Percentiles rank a stretch among this genome's conserved stretches.
Conservation (phyloP, 768 basidiomycete genomes). For the Hydnomerulius pinastri region DNA sequence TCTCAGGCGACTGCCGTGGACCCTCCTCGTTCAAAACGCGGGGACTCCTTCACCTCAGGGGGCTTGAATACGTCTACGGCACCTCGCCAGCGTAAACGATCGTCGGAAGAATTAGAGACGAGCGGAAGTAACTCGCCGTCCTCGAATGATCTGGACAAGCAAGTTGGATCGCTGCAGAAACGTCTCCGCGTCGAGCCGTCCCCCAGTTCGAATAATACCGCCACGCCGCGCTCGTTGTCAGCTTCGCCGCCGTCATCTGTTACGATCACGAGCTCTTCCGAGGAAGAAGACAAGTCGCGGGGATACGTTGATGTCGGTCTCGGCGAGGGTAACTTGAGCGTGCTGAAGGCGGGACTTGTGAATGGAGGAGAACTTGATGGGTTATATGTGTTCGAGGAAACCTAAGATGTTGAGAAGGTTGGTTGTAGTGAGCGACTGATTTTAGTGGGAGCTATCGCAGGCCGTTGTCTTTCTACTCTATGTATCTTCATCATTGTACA, state of each 20-base stretch:
- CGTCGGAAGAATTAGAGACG: constrained; percentile 50
- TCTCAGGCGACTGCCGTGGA: neutral
- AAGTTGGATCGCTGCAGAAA: constrained; percentile 19
- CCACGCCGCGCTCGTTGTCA: constrained; percentile 11
- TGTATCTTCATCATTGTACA: constrained; percentile 7
- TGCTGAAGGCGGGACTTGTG: constrained; percentile 29
- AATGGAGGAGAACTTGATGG: constrained; percentile 34
- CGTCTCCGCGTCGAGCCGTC: constrained; percentile 28
- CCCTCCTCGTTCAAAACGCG: no score
- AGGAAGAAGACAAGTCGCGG: constrained; percentile 1
- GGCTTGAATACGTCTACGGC: no score
- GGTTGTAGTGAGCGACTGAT: no score
- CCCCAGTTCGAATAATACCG: neutral
- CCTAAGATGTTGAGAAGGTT: neutral
- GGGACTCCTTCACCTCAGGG: no score
- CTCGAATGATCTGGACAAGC: constrained; percentile 15
- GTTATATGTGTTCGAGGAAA: constrained; percentile 31
- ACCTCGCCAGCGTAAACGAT: constrained; percentile 44
- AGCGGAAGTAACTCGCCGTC: constrained; percentile 13
- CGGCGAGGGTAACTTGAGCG: constrained; percentile 7
- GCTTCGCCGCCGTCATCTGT: constrained; percentile 24
- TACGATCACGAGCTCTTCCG: constrained; percentile 15
- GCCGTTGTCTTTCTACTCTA: neutral
- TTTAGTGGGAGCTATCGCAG: neutral
- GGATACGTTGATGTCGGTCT: constrained; percentile 17